These are phyloP conservation scores for Raddia guianensis DNA, from an alignment of 176 grass and related monocot genomes.

Conservation along the genomic window DNA sequence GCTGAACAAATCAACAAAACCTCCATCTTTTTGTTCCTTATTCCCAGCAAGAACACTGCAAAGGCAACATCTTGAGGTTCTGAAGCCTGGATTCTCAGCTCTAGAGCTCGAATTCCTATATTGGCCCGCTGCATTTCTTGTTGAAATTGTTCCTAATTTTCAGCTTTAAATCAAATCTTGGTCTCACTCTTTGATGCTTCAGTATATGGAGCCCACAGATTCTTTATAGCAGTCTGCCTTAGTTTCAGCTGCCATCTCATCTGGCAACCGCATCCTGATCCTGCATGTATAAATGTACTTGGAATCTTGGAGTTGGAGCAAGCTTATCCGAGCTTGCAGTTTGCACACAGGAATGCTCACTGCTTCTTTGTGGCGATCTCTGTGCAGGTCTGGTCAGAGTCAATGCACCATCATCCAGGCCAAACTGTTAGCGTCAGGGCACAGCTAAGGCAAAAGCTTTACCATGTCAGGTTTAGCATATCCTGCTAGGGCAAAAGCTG, in stretches of 20 bases:
- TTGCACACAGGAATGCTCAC: background rate
- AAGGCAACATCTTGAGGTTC: background rate
- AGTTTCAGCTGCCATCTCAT: background rate
- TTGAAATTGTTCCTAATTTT: background rate
- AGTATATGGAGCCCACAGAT: too few relatives aligned
- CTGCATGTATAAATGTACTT: background rate
- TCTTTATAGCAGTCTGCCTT: background rate
- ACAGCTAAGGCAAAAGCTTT: background rate
- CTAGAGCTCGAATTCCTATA: background rate
- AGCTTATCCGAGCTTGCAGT: background rate
- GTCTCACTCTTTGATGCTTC: conserved; percentile 10
- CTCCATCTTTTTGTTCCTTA: background rate
- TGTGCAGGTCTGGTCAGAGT: conserved; percentile 25
- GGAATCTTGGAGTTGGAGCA: background rate
- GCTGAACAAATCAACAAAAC: background rate
- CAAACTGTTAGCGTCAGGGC: background rate
- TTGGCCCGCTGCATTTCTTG: background rate
- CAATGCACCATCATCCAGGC: conserved; percentile 20
- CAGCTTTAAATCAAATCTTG: background rate
- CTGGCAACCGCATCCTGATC: background rate
- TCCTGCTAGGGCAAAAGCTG: conserved; percentile 10
- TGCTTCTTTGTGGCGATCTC: conserved; percentile 14
- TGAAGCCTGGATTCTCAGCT: background rate
- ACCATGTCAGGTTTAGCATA: conserved; percentile 17
- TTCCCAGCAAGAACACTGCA: background rate